Percentiles rank a stretch among this genome's conserved stretches.
These are phyloP conservation scores for Lathyrus aphaca DNA, from an alignment of 306 rosid species.

Conservation along the genomic window DNA sequence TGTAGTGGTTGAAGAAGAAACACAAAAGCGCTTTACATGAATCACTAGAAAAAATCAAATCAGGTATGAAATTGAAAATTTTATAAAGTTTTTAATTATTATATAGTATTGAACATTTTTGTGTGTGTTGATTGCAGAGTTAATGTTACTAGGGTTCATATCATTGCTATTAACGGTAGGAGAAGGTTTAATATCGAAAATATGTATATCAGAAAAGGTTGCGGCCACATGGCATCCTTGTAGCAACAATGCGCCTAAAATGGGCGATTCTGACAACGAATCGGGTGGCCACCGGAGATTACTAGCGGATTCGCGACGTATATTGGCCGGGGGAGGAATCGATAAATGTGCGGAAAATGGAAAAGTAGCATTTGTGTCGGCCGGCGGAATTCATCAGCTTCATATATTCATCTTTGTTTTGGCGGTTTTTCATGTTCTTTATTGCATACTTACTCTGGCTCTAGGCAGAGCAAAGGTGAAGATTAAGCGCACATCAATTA, in stretches of 20 bases:
- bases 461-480: slow-evolving; percentile 75
- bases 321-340: slow-evolving; percentile 53
- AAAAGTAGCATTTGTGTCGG: slow-evolving; percentile 64
- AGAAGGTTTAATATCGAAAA: slow-evolving; percentile 58
- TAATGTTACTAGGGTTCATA: slow-evolving; percentile 85
- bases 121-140: slow-evolving; percentile 51
- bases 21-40: slow-evolving; percentile 64
- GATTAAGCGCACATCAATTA: background rate
- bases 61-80: slow-evolving; percentile 48
- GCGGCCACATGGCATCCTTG: slow-evolving; percentile 86
- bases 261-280: background rate
- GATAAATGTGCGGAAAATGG: slow-evolving; percentile 63
- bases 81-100: background rate
- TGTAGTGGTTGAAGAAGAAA: slow-evolving; percentile 86
- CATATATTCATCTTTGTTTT: slow-evolving; percentile 82
- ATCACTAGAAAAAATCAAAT: slow-evolving; percentile 56
- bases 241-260: slow-evolving; percentile 20
- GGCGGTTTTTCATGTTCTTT: slow-evolving; percentile 72
- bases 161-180: slow-evolving; percentile 87
- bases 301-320: slow-evolving; percentile 50
- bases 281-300: slow-evolving; percentile 42
- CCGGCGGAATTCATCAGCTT: slow-evolving; percentile 77
- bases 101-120: background rate
- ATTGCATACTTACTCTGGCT: slow-evolving; percentile 71
- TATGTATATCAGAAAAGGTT: slow-evolving; percentile 58